Conservation (phyloP, 1,284 basidiomycete genomes). For the Porodaedalea pini region DNA sequence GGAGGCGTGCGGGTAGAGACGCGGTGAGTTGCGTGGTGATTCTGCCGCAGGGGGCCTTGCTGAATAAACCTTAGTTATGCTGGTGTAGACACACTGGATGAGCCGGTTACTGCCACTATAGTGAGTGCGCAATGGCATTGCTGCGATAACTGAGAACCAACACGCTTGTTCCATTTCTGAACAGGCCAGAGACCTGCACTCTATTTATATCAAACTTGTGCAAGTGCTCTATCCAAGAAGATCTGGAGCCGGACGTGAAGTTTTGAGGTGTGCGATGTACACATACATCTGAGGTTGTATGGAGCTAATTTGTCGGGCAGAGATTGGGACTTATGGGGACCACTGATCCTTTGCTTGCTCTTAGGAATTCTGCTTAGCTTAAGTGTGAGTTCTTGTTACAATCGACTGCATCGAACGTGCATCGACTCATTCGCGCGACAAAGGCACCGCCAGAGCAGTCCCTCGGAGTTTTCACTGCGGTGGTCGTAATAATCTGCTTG, state of each 20-base stretch:
- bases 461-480: conserved; percentile 86
- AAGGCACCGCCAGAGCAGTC: conserved; percentile 83
- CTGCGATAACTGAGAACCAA: background rate
- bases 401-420: too few species aligned
- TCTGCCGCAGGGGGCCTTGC: background rate
- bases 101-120: conserved; percentile 85
- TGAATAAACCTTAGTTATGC: conserved; percentile 51
- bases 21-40: conserved; percentile 47
- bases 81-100: conserved; percentile 84
- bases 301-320: too few species aligned
- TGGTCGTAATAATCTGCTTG: conserved; percentile 86
- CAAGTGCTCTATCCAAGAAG: conserved; percentile 89
- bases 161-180: conserved; percentile 5
- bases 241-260: conserved; percentile 67
- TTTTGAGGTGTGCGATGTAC: conserved; percentile 68
- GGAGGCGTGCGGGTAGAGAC: conserved; percentile 87
- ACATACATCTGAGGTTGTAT: too few species aligned
- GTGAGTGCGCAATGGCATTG: conserved; percentile 43
- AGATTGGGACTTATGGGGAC: conserved; percentile 97
- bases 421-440: conserved; percentile 6
- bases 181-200: conserved; percentile 81
- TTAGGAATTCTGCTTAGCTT: conserved; percentile 86
- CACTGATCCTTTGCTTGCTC: conserved; percentile 79
- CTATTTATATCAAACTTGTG: conserved; percentile 87
- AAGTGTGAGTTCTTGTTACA: conserved; percentile 54